Evolutionary conservation across 2,329 filamentous ascomycete species (phyloP).

Genomic region (Pseudogymnoascus sp.): DNA sequence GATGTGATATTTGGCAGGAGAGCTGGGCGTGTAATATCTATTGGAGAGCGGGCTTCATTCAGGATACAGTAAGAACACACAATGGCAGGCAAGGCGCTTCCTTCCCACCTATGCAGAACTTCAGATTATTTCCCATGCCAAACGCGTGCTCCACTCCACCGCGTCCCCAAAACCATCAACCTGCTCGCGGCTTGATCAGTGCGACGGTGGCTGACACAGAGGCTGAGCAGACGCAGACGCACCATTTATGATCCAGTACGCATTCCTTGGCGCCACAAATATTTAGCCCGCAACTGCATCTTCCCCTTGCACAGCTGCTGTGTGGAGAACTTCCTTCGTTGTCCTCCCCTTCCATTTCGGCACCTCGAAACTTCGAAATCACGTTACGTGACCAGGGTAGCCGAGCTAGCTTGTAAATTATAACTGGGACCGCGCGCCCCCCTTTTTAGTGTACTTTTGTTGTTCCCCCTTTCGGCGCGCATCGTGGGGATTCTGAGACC

Average conservation of each 20-base stretch:
- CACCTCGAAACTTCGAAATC: background rate
- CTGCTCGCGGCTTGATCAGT: constrained; percentile 2
- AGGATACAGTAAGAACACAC: background rate
- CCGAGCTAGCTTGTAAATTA: constrained; percentile 1
- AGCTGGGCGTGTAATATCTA: constrained; percentile 3
- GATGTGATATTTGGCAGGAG: background rate
- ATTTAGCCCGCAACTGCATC: background rate
- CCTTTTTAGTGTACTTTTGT: background rate
- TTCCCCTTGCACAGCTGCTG: background rate
- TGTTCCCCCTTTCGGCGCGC: constrained; percentile 1
- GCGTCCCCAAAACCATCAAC: background rate
- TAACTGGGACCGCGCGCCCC: background rate
- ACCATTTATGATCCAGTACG: background rate
- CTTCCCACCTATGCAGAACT: background rate
- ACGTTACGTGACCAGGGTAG: background rate
- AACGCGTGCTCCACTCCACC: background rate
- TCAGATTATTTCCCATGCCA: background rate
- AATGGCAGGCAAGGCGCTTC: background rate
- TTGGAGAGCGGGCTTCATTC: constrained; percentile 4
- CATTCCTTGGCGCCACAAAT: background rate
- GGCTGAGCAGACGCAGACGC: background rate
- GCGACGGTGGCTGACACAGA: constrained; percentile 5
- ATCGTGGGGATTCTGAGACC: background rate
- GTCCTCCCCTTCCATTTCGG: background rate
- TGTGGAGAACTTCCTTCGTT: background rate